Conservation (phyloP, 2,329 filamentous ascomycete genomes). For the Penicillium sp. region DNA sequence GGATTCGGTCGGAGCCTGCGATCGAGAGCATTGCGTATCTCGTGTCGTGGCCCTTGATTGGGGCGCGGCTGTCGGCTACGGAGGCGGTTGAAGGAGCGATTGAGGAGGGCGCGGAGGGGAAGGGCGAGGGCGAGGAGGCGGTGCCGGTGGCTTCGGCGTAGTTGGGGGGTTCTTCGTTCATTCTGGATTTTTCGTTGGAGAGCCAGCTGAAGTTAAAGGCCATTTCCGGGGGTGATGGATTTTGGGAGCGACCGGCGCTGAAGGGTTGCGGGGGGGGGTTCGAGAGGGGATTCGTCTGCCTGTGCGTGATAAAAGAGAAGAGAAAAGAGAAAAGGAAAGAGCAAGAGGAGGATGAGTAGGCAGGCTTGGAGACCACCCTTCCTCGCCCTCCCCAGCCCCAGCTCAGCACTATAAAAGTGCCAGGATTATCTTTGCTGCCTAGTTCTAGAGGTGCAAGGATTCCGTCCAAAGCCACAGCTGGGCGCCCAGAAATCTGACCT, state of each 20-base stretch:
- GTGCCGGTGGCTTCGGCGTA: slow-evolving; percentile 6
- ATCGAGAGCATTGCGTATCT: slow-evolving; percentile 8
- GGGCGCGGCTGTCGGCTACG: not conserved
- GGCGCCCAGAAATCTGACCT: too few species aligned
- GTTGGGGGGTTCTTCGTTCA: slow-evolving; percentile 9
- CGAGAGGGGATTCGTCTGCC: not conserved
- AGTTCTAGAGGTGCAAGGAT: not conserved
- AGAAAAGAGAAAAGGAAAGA: not conserved
- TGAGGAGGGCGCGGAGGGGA: not conserved
- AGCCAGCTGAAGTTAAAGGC: not conserved
- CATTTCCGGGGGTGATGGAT: not conserved
- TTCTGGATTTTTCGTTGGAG: slow-evolving; percentile 1
- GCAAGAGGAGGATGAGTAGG: too few species aligned
- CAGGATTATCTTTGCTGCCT: not conserved
- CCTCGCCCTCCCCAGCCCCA: not conserved
- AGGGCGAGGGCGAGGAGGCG: not conserved
- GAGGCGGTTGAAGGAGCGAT: not conserved
- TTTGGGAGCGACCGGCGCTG: not conserved
- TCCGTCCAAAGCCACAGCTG: too few species aligned
- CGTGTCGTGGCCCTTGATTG: not conserved
- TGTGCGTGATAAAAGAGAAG: not conserved
- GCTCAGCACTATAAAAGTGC: not conserved
- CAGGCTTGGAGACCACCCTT: not conserved
- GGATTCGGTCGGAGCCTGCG: slow-evolving; percentile 4
- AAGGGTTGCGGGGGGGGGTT: too few species aligned